Evolutionary conservation across 345 rosid genomes (phyloP).

Genomic region (Stellera chamaejasme): DNA sequence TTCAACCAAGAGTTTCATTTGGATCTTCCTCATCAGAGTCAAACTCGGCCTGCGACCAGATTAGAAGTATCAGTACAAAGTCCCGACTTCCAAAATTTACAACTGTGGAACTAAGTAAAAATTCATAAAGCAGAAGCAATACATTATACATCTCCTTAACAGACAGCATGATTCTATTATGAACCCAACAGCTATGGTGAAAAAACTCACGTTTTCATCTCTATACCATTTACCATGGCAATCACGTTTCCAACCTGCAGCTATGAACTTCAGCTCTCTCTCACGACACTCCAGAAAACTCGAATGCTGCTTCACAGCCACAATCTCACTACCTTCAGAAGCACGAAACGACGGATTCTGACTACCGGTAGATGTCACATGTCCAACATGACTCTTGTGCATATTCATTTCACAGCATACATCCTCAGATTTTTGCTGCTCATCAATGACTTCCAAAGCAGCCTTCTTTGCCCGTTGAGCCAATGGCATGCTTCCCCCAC

Average conservation of each 20-base stretch:
- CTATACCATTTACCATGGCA: slow-evolving; percentile 46
- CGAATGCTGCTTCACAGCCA: slow-evolving; percentile 2
- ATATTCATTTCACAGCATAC: slow-evolving; percentile 2
- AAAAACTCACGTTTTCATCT: slow-evolving; percentile 39
- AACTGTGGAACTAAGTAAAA: not conserved
- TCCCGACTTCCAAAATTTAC: no score
- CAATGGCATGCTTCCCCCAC: slow-evolving; percentile 27
- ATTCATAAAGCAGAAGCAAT: not conserved
- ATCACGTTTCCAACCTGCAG: slow-evolving; percentile 54
- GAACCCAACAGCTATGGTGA: not conserved
- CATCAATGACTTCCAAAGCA: slow-evolving; percentile 19
- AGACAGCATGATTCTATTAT: not conserved
- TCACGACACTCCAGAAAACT: slow-evolving; percentile 25
- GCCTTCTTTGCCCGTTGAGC: slow-evolving; percentile 25
- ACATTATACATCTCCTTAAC: not conserved
- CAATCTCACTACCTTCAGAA: slow-evolving; percentile 7
- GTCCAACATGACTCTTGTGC: slow-evolving; percentile 1
- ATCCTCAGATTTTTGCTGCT: not conserved
- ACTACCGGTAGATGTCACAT: not conserved
- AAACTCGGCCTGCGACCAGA: slow-evolving; percentile 5
- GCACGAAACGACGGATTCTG: slow-evolving; percentile 5
- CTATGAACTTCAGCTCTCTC: slow-evolving; percentile 40
- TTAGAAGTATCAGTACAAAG: not conserved
- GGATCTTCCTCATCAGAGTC: slow-evolving; percentile 11
- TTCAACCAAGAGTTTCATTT: not conserved